phyloP scores from a whole-genome alignment of 345 rosid species.

The Garcia nutans region DNA sequence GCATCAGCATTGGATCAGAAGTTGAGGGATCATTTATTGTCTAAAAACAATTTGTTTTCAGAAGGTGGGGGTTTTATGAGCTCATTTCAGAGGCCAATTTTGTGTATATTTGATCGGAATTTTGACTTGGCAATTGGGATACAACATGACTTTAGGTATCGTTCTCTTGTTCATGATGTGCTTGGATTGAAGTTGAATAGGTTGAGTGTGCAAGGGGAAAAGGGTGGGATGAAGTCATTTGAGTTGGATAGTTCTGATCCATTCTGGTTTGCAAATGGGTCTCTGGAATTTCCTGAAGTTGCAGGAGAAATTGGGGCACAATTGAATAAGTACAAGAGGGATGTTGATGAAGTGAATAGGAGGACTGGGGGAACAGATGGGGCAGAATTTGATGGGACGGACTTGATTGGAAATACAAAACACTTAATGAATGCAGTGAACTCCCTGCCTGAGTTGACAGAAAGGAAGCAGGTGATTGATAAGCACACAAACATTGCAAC shows the following conservation, averaged over 20 bases:
- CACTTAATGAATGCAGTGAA: constrained; percentile 99
- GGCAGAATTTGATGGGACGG: constrained; percentile 88
- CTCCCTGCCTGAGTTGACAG: constrained; percentile 89
- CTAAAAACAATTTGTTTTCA: constrained; percentile 84
- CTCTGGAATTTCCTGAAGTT: constrained; percentile 93
- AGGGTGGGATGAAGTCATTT: constrained; percentile 81
- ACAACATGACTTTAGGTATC: constrained; percentile 94
- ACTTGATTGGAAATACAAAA: constrained; percentile 91
- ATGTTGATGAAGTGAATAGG: constrained; percentile 94
- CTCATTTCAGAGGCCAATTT: constrained; percentile 87
- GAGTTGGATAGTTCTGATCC: constrained; percentile 87
- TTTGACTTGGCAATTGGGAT: constrained; percentile 83
- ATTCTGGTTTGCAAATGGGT: constrained; percentile 86
- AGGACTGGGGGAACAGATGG: constrained; percentile 83
- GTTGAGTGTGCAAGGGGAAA: constrained; percentile 81
- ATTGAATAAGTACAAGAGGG: constrained; percentile 82
- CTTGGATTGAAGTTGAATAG: constrained; percentile 87
- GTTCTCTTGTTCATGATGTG: constrained; percentile 94
- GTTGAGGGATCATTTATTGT: constrained; percentile 91
- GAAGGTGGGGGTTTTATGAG: constrained; percentile 82
- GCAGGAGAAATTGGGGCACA: constrained; percentile 94
- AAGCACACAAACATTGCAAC: constrained; percentile 98
- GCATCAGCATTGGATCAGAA: constrained; percentile 89
- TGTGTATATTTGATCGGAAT: constrained; percentile 90
- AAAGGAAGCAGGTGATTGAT: constrained; percentile 94